phyloP scores from a whole-genome alignment of 345 rosid genomes.

The Ailanthus altissimus region DNA sequence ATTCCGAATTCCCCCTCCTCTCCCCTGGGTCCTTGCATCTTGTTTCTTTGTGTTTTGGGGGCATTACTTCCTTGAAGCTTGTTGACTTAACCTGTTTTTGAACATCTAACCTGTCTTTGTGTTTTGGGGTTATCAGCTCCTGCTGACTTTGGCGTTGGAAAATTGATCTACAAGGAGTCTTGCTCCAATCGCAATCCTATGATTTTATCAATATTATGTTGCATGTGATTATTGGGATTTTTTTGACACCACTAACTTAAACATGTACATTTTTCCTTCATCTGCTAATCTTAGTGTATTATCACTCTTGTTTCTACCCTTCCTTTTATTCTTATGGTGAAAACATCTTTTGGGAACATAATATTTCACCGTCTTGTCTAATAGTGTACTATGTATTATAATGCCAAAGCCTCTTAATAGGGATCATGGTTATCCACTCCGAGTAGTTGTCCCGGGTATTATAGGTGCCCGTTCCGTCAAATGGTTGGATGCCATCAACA shows the following conservation, averaged over 20 bases:
- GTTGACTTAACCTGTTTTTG: neutral
- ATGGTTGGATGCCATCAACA: slow-evolving; percentile 85
- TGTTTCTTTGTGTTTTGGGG: neutral
- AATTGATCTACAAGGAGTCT: neutral
- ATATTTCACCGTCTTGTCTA: slow-evolving; percentile 4
- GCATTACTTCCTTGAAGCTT: neutral
- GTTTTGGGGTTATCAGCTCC: no score
- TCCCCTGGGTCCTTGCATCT: neutral
- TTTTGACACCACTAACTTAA: neutral
- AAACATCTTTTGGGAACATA: neutral
- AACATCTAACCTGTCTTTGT: neutral
- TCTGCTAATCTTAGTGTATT: neutral
- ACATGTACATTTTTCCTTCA: neutral
- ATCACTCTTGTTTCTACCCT: neutral
- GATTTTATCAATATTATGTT: neutral
- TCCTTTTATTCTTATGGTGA: neutral
- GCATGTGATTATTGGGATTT: neutral
- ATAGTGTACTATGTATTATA: slow-evolving; percentile 7
- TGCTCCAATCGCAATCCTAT: neutral
- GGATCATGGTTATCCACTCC: slow-evolving; percentile 91
- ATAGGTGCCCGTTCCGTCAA: slow-evolving; percentile 99
- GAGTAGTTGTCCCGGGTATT: slow-evolving; percentile 93
- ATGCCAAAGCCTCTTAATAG: slow-evolving; percentile 71
- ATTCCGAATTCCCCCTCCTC: neutral
- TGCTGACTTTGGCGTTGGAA: neutral